Percentiles rank a stretch among this genome's conserved stretches.
Evolutionary conservation across 768 basidiomycete species (phyloP).

Genomic region (Thelephora aurantiotincta): DNA sequence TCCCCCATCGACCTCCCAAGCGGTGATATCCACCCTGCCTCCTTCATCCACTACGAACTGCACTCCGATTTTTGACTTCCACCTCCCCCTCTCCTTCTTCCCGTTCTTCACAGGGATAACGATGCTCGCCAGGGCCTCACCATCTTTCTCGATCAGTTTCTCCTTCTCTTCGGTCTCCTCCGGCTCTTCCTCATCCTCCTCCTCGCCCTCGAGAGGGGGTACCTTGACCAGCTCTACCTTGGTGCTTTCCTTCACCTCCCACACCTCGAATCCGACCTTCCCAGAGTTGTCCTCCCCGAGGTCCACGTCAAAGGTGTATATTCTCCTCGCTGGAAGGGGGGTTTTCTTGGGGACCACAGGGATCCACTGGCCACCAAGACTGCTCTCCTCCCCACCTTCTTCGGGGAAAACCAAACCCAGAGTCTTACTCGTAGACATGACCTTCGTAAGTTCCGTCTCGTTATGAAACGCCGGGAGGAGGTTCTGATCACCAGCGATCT

Average conservation of each 20-base stretch:
- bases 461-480: conserved; percentile 34
- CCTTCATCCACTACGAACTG: conserved; percentile 20
- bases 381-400: conserved; percentile 23
- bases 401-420: conserved; percentile 57
- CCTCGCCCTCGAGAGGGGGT: conserved; percentile 29
- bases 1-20: conserved; percentile 19
- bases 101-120: conserved; percentile 22
- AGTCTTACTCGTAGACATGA: conserved; percentile 45
- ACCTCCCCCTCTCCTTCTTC: conserved; percentile 29
- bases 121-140: conserved; percentile 24
- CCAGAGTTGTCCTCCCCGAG: conserved; percentile 23
- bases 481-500: conserved; percentile 33
- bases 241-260: conserved; percentile 63
- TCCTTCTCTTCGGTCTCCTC: conserved; percentile 54
- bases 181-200: conserved; percentile 33
- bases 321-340: conserved; percentile 50
- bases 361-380: conserved; percentile 50
- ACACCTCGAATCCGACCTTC: conserved; percentile 55
- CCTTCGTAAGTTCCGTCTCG: conserved; percentile 25
- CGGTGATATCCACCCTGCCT: conserved; percentile 23
- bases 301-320: conserved; percentile 42
- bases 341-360: conserved; percentile 60
- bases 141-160: conserved; percentile 40
- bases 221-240: conserved; percentile 43
- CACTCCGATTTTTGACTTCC: conserved; percentile 37